Percentiles rank a stretch among this genome's conserved stretches.
Conservation (phyloP, 345 rosid genomes). For the Pugionium dolabratum region DNA sequence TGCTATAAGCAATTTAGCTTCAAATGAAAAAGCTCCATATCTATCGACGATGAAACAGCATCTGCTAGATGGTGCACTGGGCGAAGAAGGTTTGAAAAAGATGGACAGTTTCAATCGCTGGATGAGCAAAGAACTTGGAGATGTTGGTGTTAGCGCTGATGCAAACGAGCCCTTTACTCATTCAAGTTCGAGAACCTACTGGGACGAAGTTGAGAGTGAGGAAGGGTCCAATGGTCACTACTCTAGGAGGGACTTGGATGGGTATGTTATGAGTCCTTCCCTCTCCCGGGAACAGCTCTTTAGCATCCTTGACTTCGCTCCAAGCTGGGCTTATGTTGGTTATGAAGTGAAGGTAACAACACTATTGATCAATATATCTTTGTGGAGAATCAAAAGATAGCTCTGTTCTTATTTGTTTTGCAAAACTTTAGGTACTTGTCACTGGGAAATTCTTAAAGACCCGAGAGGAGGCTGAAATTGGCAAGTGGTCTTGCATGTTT, state of each 20-base stretch:
- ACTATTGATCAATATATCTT: conserved; percentile 4
- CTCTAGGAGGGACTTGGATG: conserved; percentile 54
- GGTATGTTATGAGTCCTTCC: conserved; percentile 65
- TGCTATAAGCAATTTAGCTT: conserved; percentile 33
- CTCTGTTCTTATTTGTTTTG: conserved; percentile 27
- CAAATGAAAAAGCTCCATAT: conserved; percentile 56
- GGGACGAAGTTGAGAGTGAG: conserved; percentile 69
- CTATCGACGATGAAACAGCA: conserved; percentile 51
- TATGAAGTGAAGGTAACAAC: conserved; percentile 66
- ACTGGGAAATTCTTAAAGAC: conserved; percentile 72
- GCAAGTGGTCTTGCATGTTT: conserved; percentile 93
- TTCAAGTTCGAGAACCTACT: conserved; percentile 57
- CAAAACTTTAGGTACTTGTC: conserved; percentile 58
- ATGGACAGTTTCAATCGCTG: conserved; percentile 89
- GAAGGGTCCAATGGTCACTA: conserved; percentile 52
- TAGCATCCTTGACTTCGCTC: conserved; percentile 79
- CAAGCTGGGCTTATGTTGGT: conserved; percentile 74
- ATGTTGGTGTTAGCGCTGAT: conserved; percentile 78
- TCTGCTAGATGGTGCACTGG: conserved; percentile 48
- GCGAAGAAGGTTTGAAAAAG: conserved; percentile 74
- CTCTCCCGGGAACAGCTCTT: conserved; percentile 84
- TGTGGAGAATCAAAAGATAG: conserved; percentile 5
- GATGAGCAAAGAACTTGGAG: conserved; percentile 94
- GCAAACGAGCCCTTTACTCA: conserved; percentile 60
- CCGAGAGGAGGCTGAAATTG: conserved; percentile 52